Base-by-base conservation (phyloP, 768 basidiomycete genomes). In the Myochromella boudieri region DNA sequence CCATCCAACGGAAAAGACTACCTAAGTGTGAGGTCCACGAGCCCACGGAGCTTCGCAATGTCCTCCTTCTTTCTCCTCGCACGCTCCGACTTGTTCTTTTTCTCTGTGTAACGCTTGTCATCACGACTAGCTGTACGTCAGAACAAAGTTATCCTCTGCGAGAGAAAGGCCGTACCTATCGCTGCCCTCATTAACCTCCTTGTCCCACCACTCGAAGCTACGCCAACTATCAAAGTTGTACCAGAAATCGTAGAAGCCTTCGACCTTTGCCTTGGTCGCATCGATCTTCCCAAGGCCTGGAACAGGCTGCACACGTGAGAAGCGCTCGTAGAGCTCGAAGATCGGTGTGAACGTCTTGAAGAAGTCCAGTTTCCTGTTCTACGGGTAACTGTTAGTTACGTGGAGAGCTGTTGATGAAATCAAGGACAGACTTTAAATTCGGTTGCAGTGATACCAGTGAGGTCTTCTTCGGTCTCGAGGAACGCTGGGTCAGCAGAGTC, bases 201-300 rank as follows among this genome's bases (percentile, higher is more conserved):
- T 98, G 74, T 99, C 95, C 55, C 88, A 74, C 77, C 93, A 97
- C 69, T 99, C 95, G 64, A 97, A 99, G 66, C 86, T 91, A 59
- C 95, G 77, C 95, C 95, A 99, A 56, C 87, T 91, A 68, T 97
- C 95, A 69, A 99, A 95, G 78, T 95, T 95, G 78, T 99, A 98
- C 93, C 94, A 99, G 68, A 95, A 97, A 67, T 97, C 89, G 75
- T 99, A 99, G 77, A 99, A 97, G 5, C 70, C 77, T 65, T 95
- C 91, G 44, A 97, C 95, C 46, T 81, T 80, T 54, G 80, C 78
- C 68, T 97, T 95, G 47, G 83, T 64, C 17, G 85, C 81, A 36
- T 88, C 77, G 49, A 77, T 67, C 22, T 67, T 67, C 8, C 95
- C 95, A 21, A 99, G 79, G 48, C 75, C 66, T 5, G 92, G 95